phyloP scores from a whole-genome alignment of 352 stramenopile genomes.

The Phytophthora pseudosyringae region DNA sequence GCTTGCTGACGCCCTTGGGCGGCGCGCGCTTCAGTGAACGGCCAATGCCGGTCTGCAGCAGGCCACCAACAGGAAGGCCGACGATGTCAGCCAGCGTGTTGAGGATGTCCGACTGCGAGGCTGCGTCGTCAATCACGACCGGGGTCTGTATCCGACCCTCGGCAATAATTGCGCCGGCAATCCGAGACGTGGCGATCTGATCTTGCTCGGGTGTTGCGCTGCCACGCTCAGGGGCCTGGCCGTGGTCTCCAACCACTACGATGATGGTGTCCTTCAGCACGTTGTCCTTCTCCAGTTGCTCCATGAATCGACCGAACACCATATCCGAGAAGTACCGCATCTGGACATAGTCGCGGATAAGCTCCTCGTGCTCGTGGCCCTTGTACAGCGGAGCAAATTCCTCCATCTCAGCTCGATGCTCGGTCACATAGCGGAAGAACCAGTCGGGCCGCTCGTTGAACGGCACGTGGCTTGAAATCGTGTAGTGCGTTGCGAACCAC shows the following conservation, averaged over 20 bases:
- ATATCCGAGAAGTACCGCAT: constrained; percentile 75
- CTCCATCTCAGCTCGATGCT: constrained; percentile 39
- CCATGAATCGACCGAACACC: constrained; percentile 64
- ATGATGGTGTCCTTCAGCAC: constrained; percentile 78
- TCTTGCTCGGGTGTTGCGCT: constrained; percentile 56
- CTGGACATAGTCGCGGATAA: constrained; percentile 65
- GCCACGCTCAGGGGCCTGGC: constrained; percentile 57
- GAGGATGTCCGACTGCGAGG: constrained; percentile 63
- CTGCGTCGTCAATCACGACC: constrained; percentile 48
- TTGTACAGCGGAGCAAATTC: constrained; percentile 56
- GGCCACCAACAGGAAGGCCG: constrained; percentile 48
- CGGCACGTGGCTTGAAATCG: constrained; percentile 74
- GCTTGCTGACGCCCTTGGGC: constrained; percentile 31
- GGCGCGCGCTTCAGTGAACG: constrained; percentile 65
- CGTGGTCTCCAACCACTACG: constrained; percentile 68
- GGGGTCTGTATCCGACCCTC: constrained; percentile 53
- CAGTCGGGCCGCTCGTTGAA: constrained; percentile 69
- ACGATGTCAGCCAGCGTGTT: constrained; percentile 79
- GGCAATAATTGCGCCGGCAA: constrained; percentile 63
- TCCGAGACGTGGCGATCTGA: constrained; percentile 49
- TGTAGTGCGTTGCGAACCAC: constrained; percentile 74
- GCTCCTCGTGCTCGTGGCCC: constrained; percentile 46
- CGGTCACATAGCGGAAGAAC: constrained; percentile 50
- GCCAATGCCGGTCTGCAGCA: constrained; percentile 64
- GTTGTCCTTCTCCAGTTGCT: constrained; percentile 51